These are phyloP conservation scores for Marasmius tenuissimus DNA, from an alignment of 1,284 basidiomycete species.

Conservation along the genomic window DNA sequence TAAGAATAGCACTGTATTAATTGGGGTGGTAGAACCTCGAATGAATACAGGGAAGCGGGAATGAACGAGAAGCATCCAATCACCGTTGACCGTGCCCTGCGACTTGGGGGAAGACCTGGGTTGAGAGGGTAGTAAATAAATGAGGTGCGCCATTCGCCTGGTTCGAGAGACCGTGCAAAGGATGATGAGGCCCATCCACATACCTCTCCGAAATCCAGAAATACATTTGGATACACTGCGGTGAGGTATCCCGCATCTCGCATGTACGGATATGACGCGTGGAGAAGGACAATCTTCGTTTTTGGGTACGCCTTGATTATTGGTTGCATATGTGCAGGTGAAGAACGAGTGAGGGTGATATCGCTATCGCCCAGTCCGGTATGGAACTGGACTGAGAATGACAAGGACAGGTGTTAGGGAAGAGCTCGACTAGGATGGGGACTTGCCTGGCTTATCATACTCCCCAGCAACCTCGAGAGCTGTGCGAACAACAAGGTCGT, in stretches of 20 bases:
- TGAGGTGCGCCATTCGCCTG: no score
- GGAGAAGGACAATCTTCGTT: conserved; percentile 65
- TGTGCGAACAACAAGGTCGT: conserved; percentile 64
- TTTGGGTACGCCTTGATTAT: conserved; percentile 62
- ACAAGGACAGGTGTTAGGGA: background rate
- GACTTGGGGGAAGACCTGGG: conserved; percentile 63
- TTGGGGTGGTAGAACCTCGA: no score
- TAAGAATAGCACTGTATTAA: conserved; percentile 36
- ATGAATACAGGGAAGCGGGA: background rate
- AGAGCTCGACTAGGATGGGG: background rate
- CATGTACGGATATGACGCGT: conserved; percentile 72
- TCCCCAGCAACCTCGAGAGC: conserved; percentile 51
- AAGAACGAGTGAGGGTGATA: conserved; percentile 55
- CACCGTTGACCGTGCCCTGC: conserved; percentile 60
- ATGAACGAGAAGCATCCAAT: background rate
- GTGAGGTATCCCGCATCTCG: conserved; percentile 75
- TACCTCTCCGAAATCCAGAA: conserved; percentile 74
- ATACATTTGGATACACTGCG: conserved; percentile 70
- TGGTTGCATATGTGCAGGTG: conserved; percentile 66
- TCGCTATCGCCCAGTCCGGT: conserved; percentile 78
- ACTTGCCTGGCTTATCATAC: conserved; percentile 56
- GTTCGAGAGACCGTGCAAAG: background rate
- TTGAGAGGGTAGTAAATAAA: no score
- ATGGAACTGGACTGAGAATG: conserved; percentile 70
- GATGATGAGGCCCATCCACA: conserved; percentile 2